A percentile compares a stretch with the other conserved stretches of the same genome.
These are phyloP conservation scores for Coemansia furcata DNA, from an alignment of 192 early-diverging fungal genomes.

Conservation along the genomic window DNA sequence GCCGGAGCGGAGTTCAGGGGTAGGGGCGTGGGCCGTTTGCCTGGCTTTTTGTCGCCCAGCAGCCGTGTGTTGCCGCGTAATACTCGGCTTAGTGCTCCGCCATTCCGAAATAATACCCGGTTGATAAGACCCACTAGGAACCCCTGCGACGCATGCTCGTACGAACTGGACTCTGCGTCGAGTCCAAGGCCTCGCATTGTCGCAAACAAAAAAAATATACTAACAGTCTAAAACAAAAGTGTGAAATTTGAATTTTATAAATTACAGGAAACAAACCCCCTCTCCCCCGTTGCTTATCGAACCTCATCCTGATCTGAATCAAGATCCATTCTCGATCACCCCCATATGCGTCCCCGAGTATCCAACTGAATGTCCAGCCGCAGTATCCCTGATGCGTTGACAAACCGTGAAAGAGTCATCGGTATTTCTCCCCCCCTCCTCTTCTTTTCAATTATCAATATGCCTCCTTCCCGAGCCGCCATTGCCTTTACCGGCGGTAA, in stretches of 20 bases:
- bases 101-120: slow-evolving; percentile 30
- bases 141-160: slow-evolving; percentile 23
- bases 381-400: no score
- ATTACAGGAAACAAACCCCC: no score
- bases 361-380: not conserved
- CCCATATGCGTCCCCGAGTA: not conserved
- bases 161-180: not conserved
- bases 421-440: no score
- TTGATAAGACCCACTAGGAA: slow-evolving; percentile 29
- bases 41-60: not conserved
- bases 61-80: slow-evolving; percentile 9
- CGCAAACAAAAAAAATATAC: not conserved
- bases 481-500: slow-evolving; percentile 65
- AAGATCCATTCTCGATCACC: no score
- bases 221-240: not conserved
- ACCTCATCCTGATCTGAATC: no score
- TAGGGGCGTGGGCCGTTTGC: not conserved
- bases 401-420: no score
- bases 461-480: slow-evolving; percentile 23
- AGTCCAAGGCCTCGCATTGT: slow-evolving; percentile 7
- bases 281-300: no score
- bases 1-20: slow-evolving; percentile 1
- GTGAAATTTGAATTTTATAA: not conserved
- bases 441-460: no score
- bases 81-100: slow-evolving; percentile 24